Evolutionary conservation across 352 stramenopile genomes (phyloP), one percentile per base, ranked within the genome.

Genomic region (Phytopythium aichiense): DNA sequence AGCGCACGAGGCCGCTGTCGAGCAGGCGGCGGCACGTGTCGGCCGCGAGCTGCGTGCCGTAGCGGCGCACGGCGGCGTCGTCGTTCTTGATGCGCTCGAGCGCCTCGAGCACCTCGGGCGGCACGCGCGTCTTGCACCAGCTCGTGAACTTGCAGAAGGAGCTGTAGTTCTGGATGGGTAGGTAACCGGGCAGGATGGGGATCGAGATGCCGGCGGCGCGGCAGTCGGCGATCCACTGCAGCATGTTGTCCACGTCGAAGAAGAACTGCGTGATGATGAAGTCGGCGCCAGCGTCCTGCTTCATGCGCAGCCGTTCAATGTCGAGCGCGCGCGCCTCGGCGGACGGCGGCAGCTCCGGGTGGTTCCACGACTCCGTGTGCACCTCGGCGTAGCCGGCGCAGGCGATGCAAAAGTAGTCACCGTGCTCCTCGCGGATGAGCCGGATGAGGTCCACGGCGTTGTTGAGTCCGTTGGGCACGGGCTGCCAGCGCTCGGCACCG

Each of bases 231-330:
- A 99, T 91, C 81, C 98, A 99, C 58, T 87, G 81, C 46, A 96
- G 81, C 83, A 99, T 98, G 49, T 98, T 96, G 66, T 97, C 89
- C 31, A 94, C 86, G 71, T 99, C 97, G 68, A 99, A 99, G 76
- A 99, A 99, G 91, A 99, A 99, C 88, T 99, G 97, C n/a, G 97
- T 99, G 72, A 99, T 98, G 72, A 99, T 98, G 31, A 99, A 97
- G 67, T 99, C 95, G 31, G 94, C 96, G 49, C 98, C 98, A 45
- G 97, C 96, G 72, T 99, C 97, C 63, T 92, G 81, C 66, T 98
- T 99, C 35, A 94, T 73, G 76, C 99, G 99, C 50, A 99, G 85
- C 63, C 98, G 98, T 61, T 89, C 80, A 73, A 99, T 90, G 75
- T 99, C 97, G 31, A 91, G 60, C 25, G 73, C 45, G 12, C 79